Evolutionary conservation across 805 yeast species (phyloP).

Genomic region (Dipodascus geniculatus): DNA sequence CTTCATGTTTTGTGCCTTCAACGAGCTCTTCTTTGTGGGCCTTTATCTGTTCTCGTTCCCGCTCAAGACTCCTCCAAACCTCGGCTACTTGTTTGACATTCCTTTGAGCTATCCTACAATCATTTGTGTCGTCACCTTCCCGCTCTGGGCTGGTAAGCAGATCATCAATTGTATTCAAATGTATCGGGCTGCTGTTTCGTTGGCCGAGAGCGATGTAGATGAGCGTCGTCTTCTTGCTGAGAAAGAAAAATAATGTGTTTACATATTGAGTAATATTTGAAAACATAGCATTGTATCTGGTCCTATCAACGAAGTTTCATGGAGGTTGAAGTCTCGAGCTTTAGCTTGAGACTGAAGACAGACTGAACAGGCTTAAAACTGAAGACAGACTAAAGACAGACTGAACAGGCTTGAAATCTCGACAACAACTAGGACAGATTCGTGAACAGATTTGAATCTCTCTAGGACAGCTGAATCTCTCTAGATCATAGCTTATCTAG

Average conservation of each 20-base stretch:
- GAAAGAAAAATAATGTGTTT: background rate
- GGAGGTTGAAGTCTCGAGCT: too few species aligned
- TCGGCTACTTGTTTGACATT: slow-evolving; percentile 23
- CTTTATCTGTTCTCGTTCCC: slow-evolving; percentile 66
- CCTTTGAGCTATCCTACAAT: slow-evolving; percentile 49
- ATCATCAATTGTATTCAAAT: slow-evolving; percentile 80
- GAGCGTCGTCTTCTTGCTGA: slow-evolving; percentile 17
- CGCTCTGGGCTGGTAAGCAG: slow-evolving; percentile 87
- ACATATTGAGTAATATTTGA: background rate
- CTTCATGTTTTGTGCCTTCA: slow-evolving; percentile 82
- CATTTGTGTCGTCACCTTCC: slow-evolving; percentile 51
- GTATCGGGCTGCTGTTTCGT: slow-evolving; percentile 67
- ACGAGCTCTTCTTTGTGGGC: slow-evolving; percentile 88
- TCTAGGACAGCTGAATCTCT: too few species aligned
- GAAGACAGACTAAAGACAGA: too few species aligned
- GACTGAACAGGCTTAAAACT: too few species aligned
- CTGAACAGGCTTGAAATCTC: too few species aligned
- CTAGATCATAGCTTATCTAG: too few species aligned
- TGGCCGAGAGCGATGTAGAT: slow-evolving; percentile 68
- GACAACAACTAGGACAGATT: background rate
- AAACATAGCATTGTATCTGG: background rate
- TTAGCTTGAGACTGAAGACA: too few species aligned
- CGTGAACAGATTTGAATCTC: too few species aligned
- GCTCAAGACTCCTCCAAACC: slow-evolving; percentile 30
- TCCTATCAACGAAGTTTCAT: background rate